Evolutionary conservation across 805 yeast species (phyloP).

Genomic region (Spathaspora sp.): DNA sequence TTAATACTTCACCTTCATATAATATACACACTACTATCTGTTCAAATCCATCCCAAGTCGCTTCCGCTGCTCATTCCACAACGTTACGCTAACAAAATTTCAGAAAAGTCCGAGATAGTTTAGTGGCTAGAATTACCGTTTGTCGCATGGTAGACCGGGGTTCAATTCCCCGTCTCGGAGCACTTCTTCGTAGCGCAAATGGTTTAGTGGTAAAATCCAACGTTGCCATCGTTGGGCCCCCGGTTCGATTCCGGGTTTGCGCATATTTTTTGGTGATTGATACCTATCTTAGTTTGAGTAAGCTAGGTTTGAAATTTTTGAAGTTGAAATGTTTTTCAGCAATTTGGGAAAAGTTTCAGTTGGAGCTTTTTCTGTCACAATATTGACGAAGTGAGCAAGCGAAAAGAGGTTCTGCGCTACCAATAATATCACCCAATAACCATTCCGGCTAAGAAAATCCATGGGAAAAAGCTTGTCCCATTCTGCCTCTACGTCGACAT

Average conservation of each 20-base stretch:
- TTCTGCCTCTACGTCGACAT: neutral
- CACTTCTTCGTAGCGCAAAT: constrained; percentile 4
- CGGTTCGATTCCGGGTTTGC: constrained; percentile 9
- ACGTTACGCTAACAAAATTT: too few species aligned
- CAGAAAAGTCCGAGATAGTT: constrained; percentile 9
- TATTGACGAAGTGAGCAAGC: neutral
- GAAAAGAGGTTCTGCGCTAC: neutral
- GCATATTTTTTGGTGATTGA: constrained; percentile 1
- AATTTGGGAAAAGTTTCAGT: neutral
- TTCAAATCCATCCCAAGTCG: too few species aligned
- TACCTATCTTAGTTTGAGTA: too few species aligned
- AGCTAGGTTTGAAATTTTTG: neutral
- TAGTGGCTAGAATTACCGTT: constrained; percentile 17
- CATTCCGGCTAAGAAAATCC: neutral
- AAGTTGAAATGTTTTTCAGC: neutral
- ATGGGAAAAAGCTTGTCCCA: neutral
- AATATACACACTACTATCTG: too few species aligned
- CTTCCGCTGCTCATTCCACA: too few species aligned
- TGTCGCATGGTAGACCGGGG: constrained; percentile 21
- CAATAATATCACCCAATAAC: neutral
- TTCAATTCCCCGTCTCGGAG: constrained; percentile 20
- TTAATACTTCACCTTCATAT: too few species aligned
- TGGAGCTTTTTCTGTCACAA: neutral
- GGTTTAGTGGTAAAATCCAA: constrained; percentile 10
- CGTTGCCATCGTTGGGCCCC: constrained; percentile 10